These are phyloP conservation scores for Fonsecaea nubica DNA, from an alignment of 2,329 filamentous ascomycete species.

Conservation along the genomic window DNA sequence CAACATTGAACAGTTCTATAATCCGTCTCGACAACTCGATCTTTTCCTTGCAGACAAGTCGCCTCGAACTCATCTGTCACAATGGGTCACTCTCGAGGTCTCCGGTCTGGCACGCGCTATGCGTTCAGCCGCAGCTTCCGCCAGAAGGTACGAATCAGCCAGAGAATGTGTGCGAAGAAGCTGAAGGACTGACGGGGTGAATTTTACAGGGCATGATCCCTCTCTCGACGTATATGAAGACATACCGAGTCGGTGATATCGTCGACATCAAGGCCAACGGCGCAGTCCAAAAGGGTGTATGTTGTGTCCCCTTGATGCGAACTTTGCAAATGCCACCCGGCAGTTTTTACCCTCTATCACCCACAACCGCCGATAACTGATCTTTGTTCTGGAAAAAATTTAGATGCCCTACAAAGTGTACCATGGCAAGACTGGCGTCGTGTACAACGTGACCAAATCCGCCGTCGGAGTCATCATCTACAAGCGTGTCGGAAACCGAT, in stretches of 20 bases:
- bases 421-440: conserved; percentile 97
- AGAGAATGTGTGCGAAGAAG: not conserved
- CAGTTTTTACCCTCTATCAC: not conserved
- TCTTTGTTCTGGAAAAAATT: conserved; percentile 29
- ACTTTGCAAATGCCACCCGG: not conserved
- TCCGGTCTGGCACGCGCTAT: conserved; percentile 83
- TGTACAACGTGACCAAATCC: conserved; percentile 99
- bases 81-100: conserved; percentile 87
- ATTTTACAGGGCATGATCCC: conserved; percentile 73
- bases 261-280: conserved; percentile 99
- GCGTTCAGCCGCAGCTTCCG: conserved; percentile 92
- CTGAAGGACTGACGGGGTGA: conserved; percentile 17
- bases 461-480: conserved; percentile 98
- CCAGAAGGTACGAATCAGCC: conserved; percentile 64
- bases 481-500: conserved; percentile 99
- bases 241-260: conserved; percentile 86
- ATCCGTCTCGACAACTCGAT: conserved; percentile 52
- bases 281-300: conserved; percentile 89
- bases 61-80: conserved; percentile 29
- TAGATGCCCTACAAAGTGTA: conserved; percentile 99
- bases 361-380: conserved; percentile 18
- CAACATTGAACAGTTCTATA: conserved; percentile 23
- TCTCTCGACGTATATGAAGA: conserved; percentile 86
- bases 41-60: conserved; percentile 61
- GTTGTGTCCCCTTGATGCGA: conserved; percentile 39